Base-by-base conservation (phyloP, 2,329 filamentous ascomycete genomes). In the Ascochyta pisi region DNA sequence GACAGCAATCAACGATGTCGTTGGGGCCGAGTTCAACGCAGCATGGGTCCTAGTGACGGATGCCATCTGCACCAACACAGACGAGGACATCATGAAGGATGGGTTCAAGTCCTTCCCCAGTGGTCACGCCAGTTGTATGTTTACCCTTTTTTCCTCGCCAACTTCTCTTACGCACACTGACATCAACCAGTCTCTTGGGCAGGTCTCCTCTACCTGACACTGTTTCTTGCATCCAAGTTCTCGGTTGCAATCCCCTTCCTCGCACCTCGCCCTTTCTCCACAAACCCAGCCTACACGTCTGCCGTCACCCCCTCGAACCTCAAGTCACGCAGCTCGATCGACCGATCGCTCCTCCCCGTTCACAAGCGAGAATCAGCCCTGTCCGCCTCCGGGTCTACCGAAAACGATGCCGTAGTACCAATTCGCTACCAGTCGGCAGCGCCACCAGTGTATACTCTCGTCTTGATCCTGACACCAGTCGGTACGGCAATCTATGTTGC, bases 151-250 rank as follows among this genome's bases (percentile, higher is more conserved):
- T 24, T 6, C 13, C 29, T 31, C 13, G 10, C 19, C 3, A 6
- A 9, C 9, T n/a, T 19, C n/a, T 13, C 12, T 22, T 31, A n/a
- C 23, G 33, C 2, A 2, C 10, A 43, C 44, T 54, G 33, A 10
- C 40, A 38, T 19, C 7, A 42, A 37, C 3, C 19, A 84, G 83
- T 89, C 58, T 84, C 90, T 4, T 91, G 91, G 65, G 88, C 89
- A 10, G 93, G 93, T 1, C 79, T 97, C 48, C 85, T 92, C 49
- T 96, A 97, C 73, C 84, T 96, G 15, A 89, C 89, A 1, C 85
- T 98, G 46, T 97, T 92, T 81, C 83, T 98, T 22, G 91, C 90
- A 63, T 90, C 88, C 76, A 94, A 93, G 73, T 90, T 94, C 68
- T 84, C 86, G 56, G 86, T 93, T 59, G 88, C 85, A 9, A 82